Evolutionary conservation across 2,329 filamentous ascomycete genomes (phyloP).

Genomic region (Colletotrichum sp.): DNA sequence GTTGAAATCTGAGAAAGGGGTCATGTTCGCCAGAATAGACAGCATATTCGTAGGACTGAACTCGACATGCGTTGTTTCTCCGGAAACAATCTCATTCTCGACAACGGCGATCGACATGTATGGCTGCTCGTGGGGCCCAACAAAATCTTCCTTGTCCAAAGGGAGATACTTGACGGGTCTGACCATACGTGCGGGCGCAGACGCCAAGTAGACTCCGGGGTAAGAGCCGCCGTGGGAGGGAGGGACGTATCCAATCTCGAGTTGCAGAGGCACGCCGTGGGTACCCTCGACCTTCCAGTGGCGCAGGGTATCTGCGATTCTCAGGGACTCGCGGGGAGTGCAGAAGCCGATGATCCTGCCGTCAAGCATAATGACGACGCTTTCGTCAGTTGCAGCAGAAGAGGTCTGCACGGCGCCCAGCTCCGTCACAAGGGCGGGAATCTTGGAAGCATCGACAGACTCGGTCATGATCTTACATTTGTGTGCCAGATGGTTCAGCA

Average conservation of each 20-base stretch:
- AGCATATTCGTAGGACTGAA: constrained; percentile 95
- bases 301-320: constrained; percentile 84
- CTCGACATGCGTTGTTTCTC: constrained; percentile 91
- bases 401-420: constrained; percentile 80
- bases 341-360: constrained; percentile 91
- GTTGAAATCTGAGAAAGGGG: constrained; percentile 98
- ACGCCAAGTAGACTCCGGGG: constrained; percentile 93
- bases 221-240: constrained; percentile 92
- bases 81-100: constrained; percentile 86
- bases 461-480: constrained; percentile 90
- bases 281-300: constrained; percentile 95
- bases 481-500: constrained; percentile 94
- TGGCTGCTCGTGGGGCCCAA: constrained; percentile 94
- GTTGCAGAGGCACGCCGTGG: constrained; percentile 78
- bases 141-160: constrained; percentile 82
- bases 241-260: constrained; percentile 93
- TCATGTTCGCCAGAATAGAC: constrained; percentile 98
- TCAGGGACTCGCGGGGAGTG: constrained; percentile 79
- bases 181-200: constrained; percentile 84
- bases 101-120: constrained; percentile 98
- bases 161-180: constrained; percentile 92
- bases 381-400: constrained; percentile 81
- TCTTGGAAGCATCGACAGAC: constrained; percentile 72
- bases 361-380: constrained; percentile 88
- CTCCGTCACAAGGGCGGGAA: constrained; percentile 77